These are phyloP conservation scores for Cryphonectria radicalis DNA, from an alignment of 2,329 filamentous ascomycete genomes.

Conservation along the genomic window DNA sequence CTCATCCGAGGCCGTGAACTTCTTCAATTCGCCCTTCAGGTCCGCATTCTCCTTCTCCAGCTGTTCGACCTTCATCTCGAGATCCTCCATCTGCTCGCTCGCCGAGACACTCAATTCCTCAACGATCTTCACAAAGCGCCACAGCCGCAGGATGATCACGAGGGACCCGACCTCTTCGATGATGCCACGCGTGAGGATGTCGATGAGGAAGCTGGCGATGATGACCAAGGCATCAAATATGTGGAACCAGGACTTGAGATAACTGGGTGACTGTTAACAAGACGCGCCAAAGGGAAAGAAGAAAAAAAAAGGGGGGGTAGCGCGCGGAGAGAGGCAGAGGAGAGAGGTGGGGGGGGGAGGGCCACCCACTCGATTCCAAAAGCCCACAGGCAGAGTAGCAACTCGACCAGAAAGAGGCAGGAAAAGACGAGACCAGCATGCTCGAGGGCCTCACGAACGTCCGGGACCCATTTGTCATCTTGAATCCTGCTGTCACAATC, in stretches of 20 bases:
- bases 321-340: slow-evolving; percentile 16
- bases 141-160: slow-evolving; percentile 69
- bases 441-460: slow-evolving; percentile 47
- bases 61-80: slow-evolving; percentile 56
- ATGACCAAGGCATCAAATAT: slow-evolving; percentile 68
- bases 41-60: slow-evolving; percentile 53
- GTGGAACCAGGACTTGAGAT: slow-evolving; percentile 64
- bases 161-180: slow-evolving; percentile 67
- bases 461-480: slow-evolving; percentile 47
- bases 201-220: slow-evolving; percentile 63
- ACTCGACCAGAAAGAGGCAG: slow-evolving; percentile 66
- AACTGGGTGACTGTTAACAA: slow-evolving; percentile 43
- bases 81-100: slow-evolving; percentile 63
- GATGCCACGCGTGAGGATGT: slow-evolving; percentile 62
- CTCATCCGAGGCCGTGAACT: background rate
- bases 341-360: background rate
- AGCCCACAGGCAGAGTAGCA: slow-evolving; percentile 61
- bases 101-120: slow-evolving; percentile 69
- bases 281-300: background rate
- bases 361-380: slow-evolving; percentile 61
- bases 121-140: slow-evolving; percentile 72
- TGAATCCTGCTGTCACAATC: slow-evolving; percentile 50
- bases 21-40: slow-evolving; percentile 35
- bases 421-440: slow-evolving; percentile 63
- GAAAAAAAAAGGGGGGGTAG: background rate